Evolutionary conservation across 495 filamentous ascomycete genomes (phyloP), one percentile per base, ranked within the genome.

Genomic region (Trichoderma reesei): DNA sequence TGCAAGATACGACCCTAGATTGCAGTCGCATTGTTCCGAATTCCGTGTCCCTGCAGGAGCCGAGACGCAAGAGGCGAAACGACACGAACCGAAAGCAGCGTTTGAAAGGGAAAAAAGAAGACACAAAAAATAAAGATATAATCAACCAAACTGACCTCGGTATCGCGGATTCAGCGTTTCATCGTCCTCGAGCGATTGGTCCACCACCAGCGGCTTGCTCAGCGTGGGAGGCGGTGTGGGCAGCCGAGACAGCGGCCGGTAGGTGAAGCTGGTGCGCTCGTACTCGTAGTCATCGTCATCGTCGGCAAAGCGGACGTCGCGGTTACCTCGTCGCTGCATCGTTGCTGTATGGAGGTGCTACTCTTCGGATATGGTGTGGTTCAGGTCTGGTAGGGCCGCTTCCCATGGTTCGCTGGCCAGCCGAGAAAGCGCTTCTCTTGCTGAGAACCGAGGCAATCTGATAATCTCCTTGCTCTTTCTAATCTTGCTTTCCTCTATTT

Each of bases 151-250:
- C 77, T 41, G 66, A 85, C 82, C 81, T 65, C 83, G 66, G 39
- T 79, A 71, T 42, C 72, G 72, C 14, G 75, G 73, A 65, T 74
- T 75, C 14, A 76, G 66, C 38, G 72, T 69, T 38, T 75, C 78
- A 66, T 69, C 70, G 69, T 83, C 78, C 65, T 75, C 77, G 63
- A 78, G 69, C 56, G 73, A 66, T 63, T 72, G 61, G 37, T 72
- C 65, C 60, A 41, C 66, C 56, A 71, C 73, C 65, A 72, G 74
- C 5, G 75, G 76, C 66, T 71, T 74, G 68, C 71, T 73, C 37
- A 77, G 77, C 31, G 81, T 82, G 7, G 75, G 78, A 38, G 84
- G 84, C 39, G 84, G 84, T 8, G 84, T 86, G 20, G 84, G 84
- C 36, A 86, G 76, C 67, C 81, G 83, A 6, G 83, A 85, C 37